Conservation (phyloP, 2,329 filamentous ascomycete species). For the Colletotrichum caudatum region DNA sequence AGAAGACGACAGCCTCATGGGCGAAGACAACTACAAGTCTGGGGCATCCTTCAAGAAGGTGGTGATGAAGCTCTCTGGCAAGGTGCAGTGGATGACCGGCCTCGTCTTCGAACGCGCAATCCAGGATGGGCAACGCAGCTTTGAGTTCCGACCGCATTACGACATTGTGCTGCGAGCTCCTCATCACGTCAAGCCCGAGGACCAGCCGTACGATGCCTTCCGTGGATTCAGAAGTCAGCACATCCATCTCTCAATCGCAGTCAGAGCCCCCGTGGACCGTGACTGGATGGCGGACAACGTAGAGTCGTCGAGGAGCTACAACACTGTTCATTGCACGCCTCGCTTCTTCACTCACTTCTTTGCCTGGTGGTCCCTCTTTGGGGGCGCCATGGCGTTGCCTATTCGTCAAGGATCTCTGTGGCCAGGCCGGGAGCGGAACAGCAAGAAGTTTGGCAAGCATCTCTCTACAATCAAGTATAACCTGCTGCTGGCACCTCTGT, state of each 20-base stretch:
- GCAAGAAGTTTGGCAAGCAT: constrained; percentile 98
- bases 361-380: constrained; percentile 97
- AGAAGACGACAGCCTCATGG: constrained; percentile 70
- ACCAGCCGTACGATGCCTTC: constrained; percentile 86
- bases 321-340: constrained; percentile 93
- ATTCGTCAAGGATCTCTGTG: constrained; percentile 92
- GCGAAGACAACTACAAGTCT: constrained; percentile 74
- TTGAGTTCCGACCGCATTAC: constrained; percentile 93
- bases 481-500: constrained; percentile 88
- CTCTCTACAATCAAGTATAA: constrained; percentile 99
- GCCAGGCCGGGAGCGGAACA: constrained; percentile 93
- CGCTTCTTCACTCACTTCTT: constrained; percentile 99
- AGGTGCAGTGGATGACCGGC: constrained; percentile 92
- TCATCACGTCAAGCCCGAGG: constrained; percentile 72
- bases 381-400: constrained; percentile 92
- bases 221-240: constrained; percentile 95
- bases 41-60: constrained; percentile 97
- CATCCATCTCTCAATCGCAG: constrained; percentile 93
- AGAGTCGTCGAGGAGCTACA: constrained; percentile 89
- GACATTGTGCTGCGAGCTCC: constrained; percentile 88
- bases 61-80: constrained; percentile 97
- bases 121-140: constrained; percentile 78
- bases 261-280: constrained; percentile 86
- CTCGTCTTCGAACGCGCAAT: constrained; percentile 92
- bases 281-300: constrained; percentile 85